Conservation (phyloP, 441 rosid genomes). For the Populus hybrid region DNA sequence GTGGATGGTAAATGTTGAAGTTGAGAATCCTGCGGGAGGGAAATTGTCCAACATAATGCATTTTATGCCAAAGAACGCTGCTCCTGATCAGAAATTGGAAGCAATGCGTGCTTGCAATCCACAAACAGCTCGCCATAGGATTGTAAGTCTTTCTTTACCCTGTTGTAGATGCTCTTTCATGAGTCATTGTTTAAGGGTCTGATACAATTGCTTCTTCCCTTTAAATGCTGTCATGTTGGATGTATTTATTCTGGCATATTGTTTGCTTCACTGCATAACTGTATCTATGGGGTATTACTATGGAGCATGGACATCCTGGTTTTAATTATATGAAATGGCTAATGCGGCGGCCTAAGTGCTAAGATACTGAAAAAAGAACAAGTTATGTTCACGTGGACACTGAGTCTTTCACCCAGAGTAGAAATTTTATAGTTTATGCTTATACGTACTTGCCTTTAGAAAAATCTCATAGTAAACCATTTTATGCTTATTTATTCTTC, state of each 20-base stretch:
- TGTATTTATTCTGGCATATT: not conserved
- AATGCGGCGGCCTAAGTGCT: not conserved
- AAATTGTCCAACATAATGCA: conserved; percentile 77
- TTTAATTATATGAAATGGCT: not conserved
- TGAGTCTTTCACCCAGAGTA: not conserved
- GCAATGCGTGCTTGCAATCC: conserved; percentile 82
- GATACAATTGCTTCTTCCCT: not conserved
- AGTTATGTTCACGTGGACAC: not conserved
- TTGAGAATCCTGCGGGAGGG: conserved; percentile 71
- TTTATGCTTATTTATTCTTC: conserved; percentile 19
- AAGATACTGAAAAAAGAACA: not conserved
- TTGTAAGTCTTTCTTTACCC: conserved; percentile 45
- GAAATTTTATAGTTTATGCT: not conserved
- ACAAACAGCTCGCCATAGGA: conserved; percentile 78
- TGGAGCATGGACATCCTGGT: not conserved
- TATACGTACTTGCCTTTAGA: not conserved
- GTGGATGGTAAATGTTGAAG: conserved; percentile 66
- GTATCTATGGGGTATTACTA: not conserved
- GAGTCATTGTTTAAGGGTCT: not conserved
- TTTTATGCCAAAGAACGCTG: conserved; percentile 74
- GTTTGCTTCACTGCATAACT: not conserved
- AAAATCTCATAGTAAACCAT: not conserved
- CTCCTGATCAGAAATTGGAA: conserved; percentile 61
- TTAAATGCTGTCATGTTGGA: conserved; percentile 5
- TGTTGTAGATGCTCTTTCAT: not conserved